Base-by-base conservation (phyloP, 1,284 basidiomycete species). In the Ustilago shanxiensis region DNA sequence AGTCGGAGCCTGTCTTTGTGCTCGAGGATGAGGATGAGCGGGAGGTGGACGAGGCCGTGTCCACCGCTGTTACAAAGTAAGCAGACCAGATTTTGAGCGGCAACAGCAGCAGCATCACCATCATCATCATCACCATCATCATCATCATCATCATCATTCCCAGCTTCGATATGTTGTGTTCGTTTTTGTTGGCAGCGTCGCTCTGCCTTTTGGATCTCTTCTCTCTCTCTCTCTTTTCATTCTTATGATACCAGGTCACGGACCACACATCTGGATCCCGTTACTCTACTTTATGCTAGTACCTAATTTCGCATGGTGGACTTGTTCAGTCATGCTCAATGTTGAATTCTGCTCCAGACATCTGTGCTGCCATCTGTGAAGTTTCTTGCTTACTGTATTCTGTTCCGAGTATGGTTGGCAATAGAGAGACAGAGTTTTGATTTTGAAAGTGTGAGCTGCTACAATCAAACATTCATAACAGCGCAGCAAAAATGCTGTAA, bases 1-100 rank as follows among this genome's bases (percentile, higher is more conserved):
- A 54, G 41, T 14, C 44, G 39, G 62, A 64, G 11, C 63, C 72
- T 16, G 75, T 74, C 3, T 77, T 79, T 53, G 74, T 79, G 13
- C 62, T 77, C 10, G 69, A 72, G 6, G 77, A 80, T 24, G 71
- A 77, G 7, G 72, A 61, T 2, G 69, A 74, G 1, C 60, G 61
- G 14, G 72, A 69, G 0, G 31, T 47, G 14, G 50, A 58, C 20
- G 69, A 79, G 44, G 24, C 35, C 37, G 35, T 18, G 10, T 18
- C 45, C 13, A 13, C 13, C n/a, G 16, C 44, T 35, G 29, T 29
- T 28, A 3, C 55, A 1, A 47, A 24, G 18, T 51, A 18, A 29
- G 26, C 50, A 10, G 41, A 3, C 16, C 13, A 7, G 41, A 33
- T 24, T 18, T 3, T 22, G 7, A 11, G 24, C 44, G n/a, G 24